Conservation (phyloP, 495 filamentous ascomycete genomes). For the Podospora pseudoanserina region DNA sequence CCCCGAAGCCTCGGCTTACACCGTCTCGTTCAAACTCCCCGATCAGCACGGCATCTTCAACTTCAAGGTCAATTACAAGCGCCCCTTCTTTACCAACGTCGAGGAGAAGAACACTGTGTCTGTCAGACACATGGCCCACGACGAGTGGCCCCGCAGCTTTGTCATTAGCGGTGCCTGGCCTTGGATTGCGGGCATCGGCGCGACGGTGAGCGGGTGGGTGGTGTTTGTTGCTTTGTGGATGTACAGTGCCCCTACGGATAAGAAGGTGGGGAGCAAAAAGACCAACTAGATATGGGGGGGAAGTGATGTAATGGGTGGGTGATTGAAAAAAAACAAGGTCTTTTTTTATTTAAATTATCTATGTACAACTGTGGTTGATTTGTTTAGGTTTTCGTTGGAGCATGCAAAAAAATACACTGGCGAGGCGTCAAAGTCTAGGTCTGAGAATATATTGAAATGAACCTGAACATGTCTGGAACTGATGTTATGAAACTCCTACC, state of each 20-base stretch:
- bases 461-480: neutral
- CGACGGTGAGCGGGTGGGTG: constrained; percentile 79
- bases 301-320: constrained; percentile 3
- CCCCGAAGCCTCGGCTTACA: constrained; percentile 68
- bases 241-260: constrained; percentile 63
- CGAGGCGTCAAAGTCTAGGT: neutral
- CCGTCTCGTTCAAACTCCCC: constrained; percentile 71
- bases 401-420: neutral
- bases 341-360: neutral
- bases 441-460: neutral
- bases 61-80: constrained; percentile 93
- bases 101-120: constrained; percentile 96
- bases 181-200: constrained; percentile 87
- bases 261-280: constrained; percentile 56
- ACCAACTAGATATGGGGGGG: constrained; percentile 23
- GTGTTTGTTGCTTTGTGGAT: constrained; percentile 86
- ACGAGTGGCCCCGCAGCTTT: constrained; percentile 91
- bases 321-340: neutral
- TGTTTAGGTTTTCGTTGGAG: neutral
- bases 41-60: constrained; percentile 99
- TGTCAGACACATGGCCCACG: constrained; percentile 91
- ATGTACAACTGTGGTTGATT: constrained; percentile 6
- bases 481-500: too few relatives aligned
- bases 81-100: constrained; percentile 81
- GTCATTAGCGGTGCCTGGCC: constrained; percentile 89